A percentile compares a stretch with the other conserved stretches of the same genome.
phyloP scores from a whole-genome alignment of 148 eudicot species.

The Rhododendron ovatum region DNA sequence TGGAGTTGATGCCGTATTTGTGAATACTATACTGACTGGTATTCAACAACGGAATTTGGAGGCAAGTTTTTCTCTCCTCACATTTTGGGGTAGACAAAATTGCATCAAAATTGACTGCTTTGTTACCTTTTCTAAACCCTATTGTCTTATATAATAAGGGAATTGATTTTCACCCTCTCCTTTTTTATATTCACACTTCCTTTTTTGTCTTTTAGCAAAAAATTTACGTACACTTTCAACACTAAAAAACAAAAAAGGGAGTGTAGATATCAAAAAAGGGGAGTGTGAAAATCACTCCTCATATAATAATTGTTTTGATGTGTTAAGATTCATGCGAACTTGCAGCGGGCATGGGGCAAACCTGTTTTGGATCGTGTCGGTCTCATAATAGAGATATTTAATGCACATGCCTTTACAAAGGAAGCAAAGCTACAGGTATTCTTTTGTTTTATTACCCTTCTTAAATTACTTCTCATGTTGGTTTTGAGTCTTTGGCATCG shows the following conservation, averaged over 20 bases:
- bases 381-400: conserved; percentile 83
- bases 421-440: conserved; percentile 92
- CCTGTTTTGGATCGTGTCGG: conserved; percentile 93
- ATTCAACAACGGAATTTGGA: conserved; percentile 91
- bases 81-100: not conserved
- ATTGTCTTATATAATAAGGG: no score
- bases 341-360: conserved; percentile 77
- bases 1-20: conserved; percentile 81
- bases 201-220: no score
- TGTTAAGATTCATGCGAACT: conserved; percentile 5
- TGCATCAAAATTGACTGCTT: not conserved
- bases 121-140: not conserved
- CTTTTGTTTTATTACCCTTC: conserved; percentile 3
- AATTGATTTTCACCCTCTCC: no score
- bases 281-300: no score
- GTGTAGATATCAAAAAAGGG: no score
- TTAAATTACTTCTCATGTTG: not conserved
- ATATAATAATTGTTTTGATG: not conserved
- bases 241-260: no score
- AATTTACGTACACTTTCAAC: no score
- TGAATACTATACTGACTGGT: conserved; percentile 69
- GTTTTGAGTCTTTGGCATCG: not conserved
- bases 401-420: conserved; percentile 96
- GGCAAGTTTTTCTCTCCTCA: conserved; percentile 34
- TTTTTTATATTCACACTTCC: no score